phyloP scores from a whole-genome alignment of 345 rosid species.

The Microthlaspi erraticum region DNA sequence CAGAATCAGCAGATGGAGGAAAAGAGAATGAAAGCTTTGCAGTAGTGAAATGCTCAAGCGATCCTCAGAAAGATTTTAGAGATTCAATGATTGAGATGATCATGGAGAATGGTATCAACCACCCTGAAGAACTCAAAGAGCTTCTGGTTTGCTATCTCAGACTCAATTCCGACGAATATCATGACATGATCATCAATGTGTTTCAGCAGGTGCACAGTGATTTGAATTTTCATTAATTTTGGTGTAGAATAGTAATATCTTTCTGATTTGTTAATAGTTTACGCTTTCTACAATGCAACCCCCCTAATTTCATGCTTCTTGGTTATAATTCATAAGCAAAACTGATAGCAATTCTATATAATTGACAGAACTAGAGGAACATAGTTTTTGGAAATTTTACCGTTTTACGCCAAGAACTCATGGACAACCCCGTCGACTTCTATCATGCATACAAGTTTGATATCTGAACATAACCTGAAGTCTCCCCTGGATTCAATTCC shows the following conservation, averaged over 20 bases:
- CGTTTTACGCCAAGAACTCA: slow-evolving; percentile 51
- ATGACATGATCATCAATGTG: slow-evolving; percentile 84
- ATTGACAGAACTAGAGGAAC: neutral
- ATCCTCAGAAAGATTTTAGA: slow-evolving; percentile 81
- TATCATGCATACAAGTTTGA: slow-evolving; percentile 51
- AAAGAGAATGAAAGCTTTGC: slow-evolving; percentile 64
- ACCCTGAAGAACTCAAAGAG: slow-evolving; percentile 74
- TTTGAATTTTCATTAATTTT: slow-evolving; percentile 46
- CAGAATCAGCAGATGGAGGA: slow-evolving; percentile 36
- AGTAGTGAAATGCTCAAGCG: slow-evolving; percentile 69
- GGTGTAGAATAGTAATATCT: slow-evolving; percentile 34
- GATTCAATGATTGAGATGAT: slow-evolving; percentile 96
- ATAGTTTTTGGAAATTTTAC: slow-evolving; percentile 14
- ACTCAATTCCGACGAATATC: slow-evolving; percentile 70
- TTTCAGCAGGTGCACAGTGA: slow-evolving; percentile 80
- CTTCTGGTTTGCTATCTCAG: slow-evolving; percentile 86
- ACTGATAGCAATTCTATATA: neutral
- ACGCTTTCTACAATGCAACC: slow-evolving; percentile 13
- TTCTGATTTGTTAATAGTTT: slow-evolving; percentile 3
- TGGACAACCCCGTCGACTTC: slow-evolving; percentile 55
- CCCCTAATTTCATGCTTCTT: slow-evolving; percentile 27
- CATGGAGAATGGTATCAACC: slow-evolving; percentile 60
- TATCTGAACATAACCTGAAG: slow-evolving; percentile 50
- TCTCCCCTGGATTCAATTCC: slow-evolving; percentile 43
- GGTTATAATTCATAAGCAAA: slow-evolving; percentile 1